Base-by-base conservation (phyloP, 1,139 yeast species). In the Candida pseudoviswanathii region DNA sequence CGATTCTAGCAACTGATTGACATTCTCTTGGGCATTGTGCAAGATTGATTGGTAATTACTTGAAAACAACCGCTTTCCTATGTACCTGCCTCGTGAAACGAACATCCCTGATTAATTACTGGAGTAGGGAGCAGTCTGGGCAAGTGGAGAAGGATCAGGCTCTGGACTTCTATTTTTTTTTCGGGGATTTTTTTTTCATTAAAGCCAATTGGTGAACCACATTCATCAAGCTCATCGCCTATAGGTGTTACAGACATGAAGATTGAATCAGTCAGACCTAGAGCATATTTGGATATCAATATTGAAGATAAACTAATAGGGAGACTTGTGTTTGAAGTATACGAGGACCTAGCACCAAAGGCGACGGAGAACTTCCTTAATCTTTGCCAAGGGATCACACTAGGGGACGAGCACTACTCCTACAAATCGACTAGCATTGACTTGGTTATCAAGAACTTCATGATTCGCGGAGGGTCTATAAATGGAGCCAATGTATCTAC, bases 391-490 rank as follows among this genome's bases (percentile, higher is more conserved):
- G 73, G 76, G 5, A 42, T 30, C 22, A 57, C 67, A 29, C 54
- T 67, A n/a, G 65, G 66, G 24, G 64, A 63, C 26, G 53, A 54
- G 8, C 56, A 49, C 2, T 53, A 59, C 8, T 53, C 62, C 8
- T 82, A 75, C 56, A 70, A 75, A 52, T 66, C 73, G 30, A 80
- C 78, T 41, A 68, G 66, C 27, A 84, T 90, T 64, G 90, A 87
- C 58, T 72, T 94, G 49, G 82, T 88, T 0, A 77, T 89, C 41
- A 87, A 85, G 55, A 90, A 86, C 63, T 90, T 88, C 60, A 80
- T 89, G 67, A 70, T 89, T n/a, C 96, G 89, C 62, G 87, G 86
- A 3, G 96, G 96, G 36, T 94, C 86, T 59, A 56, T 63, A 3
- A 60, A 58, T 4, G 89, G 89, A 0, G 71, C 66, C 30, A 83